These are phyloP conservation scores for Zychaea mexicana DNA, from an alignment of 371 early-diverging fungal species.

Conservation along the genomic window DNA sequence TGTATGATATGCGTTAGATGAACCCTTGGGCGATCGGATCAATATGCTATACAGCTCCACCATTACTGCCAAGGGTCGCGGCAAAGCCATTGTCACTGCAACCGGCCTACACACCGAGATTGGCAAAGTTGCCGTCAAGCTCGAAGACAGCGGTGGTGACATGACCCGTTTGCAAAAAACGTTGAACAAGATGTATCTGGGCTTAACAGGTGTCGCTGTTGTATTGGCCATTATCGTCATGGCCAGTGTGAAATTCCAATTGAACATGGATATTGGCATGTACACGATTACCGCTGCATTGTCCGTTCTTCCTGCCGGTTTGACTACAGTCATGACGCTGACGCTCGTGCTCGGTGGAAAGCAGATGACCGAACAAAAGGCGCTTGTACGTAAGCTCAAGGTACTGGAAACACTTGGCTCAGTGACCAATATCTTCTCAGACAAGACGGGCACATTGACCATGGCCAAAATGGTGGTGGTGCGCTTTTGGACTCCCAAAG, in stretches of 20 bases:
- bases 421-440: constrained; percentile 92
- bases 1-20: constrained; percentile 28
- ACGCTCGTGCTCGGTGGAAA: constrained; percentile 93
- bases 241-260: constrained; percentile 53
- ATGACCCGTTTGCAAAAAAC: constrained; percentile 47
- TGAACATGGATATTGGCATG: constrained; percentile 62
- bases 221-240: constrained; percentile 60
- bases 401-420: constrained; percentile 90
- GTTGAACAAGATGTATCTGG: constrained; percentile 65
- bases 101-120: constrained; percentile 90
- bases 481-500: constrained; percentile 70
- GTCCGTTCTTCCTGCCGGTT: constrained; percentile 95
- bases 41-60: constrained; percentile 70
- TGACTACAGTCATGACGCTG: constrained; percentile 87
- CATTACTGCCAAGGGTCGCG: constrained; percentile 48
- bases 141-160: background rate
- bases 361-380: constrained; percentile 86
- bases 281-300: constrained; percentile 88
- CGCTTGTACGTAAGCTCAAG: constrained; percentile 87
- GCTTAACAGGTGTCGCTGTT: constrained; percentile 53
- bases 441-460: constrained; percentile 95
- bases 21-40: constrained; percentile 60
- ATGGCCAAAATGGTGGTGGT: constrained; percentile 90
- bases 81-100: constrained; percentile 76
- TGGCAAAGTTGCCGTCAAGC: constrained; percentile 75